These are phyloP conservation scores for Ophiostoma sp. DNA, from an alignment of 2,329 filamentous ascomycete species.

Conservation along the genomic window DNA sequence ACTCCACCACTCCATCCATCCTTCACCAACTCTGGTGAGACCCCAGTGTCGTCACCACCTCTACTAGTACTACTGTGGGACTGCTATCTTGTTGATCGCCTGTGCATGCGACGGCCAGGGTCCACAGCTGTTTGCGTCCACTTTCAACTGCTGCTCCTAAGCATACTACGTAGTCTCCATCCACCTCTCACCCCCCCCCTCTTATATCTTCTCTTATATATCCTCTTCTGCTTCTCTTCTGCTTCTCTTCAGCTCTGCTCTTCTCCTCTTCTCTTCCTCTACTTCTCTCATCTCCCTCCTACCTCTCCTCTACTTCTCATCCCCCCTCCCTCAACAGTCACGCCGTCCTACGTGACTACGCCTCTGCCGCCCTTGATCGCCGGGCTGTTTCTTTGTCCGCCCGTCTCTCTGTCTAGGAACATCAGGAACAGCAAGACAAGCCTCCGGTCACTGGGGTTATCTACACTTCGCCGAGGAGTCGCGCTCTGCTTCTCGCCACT, in stretches of 20 bases:
- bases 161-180: background rate
- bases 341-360: background rate
- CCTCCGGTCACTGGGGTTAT: background rate
- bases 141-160: background rate
- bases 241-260: no score
- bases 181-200: background rate
- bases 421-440: background rate
- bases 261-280: background rate
- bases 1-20: background rate
- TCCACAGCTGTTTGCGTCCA: conserved; percentile 10
- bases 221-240: background rate
- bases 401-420: background rate
- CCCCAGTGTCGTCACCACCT: conserved; percentile 1
- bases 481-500: background rate
- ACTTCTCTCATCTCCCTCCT: background rate
- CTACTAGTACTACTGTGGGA: background rate
- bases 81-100: conserved; percentile 4
- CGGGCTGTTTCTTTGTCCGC: background rate
- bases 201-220: background rate
- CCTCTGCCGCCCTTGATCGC: background rate
- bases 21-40: background rate
- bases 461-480: background rate
- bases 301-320: background rate
- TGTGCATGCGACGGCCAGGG: conserved; percentile 7
- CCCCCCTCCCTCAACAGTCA: background rate